Percentiles rank a stretch among this genome's conserved stretches.
Conservation (phyloP, 1,284 basidiomycete species). For the Cutaneotrichosporon sp. region DNA sequence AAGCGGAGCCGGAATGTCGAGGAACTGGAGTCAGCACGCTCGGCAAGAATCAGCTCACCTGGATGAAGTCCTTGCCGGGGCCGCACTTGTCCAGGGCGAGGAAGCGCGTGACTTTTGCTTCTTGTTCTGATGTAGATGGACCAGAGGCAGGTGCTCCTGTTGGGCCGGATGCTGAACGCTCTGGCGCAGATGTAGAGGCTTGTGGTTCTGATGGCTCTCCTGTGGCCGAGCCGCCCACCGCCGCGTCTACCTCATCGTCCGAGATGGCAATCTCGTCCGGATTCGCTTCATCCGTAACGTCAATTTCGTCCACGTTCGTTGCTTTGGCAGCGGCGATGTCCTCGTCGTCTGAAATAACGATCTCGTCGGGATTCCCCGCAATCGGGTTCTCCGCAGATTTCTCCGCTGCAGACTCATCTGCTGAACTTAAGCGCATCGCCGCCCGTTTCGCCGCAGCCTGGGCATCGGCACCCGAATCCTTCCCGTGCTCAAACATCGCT, state of each 20-base stretch:
- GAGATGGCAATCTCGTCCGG: conserved; percentile 67
- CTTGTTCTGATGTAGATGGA: too few species aligned
- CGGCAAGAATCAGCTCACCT: conserved; percentile 53
- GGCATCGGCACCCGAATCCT: too few species aligned
- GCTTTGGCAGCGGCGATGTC: conserved; percentile 17
- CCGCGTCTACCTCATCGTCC: conserved; percentile 43
- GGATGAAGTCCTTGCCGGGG: conserved; percentile 72
- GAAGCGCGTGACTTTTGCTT: conserved; percentile 52
- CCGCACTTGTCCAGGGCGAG: conserved; percentile 92
- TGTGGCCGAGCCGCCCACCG: background rate
- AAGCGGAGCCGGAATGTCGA: conserved; percentile 57
- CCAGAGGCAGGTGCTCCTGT: too few species aligned
- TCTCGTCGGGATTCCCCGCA: conserved; percentile 60
- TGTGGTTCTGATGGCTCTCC: too few species aligned
- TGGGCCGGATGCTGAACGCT: background rate
- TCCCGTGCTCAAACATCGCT: conserved; percentile 57
- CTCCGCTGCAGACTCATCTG: too few species aligned
- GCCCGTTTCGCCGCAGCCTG: too few species aligned
- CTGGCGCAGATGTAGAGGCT: background rate
- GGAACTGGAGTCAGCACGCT: conserved; percentile 53
- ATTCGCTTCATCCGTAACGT: conserved; percentile 46
- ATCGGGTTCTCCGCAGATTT: conserved; percentile 67
- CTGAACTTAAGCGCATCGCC: too few species aligned
- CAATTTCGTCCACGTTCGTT: background rate
- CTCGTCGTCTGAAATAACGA: conserved; percentile 58